Conservation (phyloP, 2,329 filamentous ascomycete genomes). For the Gnomoniopsis smithogilvyi region DNA sequence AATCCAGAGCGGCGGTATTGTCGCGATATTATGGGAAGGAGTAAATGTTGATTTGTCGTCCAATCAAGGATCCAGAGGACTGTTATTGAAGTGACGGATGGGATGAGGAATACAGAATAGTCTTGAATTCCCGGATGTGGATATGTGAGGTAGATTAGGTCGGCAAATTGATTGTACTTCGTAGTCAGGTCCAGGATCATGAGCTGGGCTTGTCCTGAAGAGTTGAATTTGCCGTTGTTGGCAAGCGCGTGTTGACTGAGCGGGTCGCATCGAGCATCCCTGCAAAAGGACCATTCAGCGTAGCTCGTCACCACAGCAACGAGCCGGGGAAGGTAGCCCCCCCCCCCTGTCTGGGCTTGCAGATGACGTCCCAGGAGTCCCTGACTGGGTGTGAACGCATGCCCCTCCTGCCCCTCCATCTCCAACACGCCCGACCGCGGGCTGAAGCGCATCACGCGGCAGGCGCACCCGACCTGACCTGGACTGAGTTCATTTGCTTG, state of each 20-base stretch:
- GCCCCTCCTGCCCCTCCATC: conserved; percentile 4
- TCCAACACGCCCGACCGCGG: background rate
- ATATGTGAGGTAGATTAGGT: too few species aligned
- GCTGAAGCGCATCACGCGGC: conserved; percentile 16
- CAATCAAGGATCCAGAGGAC: background rate
- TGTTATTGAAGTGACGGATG: too few species aligned
- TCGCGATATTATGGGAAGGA: background rate
- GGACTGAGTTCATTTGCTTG: background rate
- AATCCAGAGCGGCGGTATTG: conserved; percentile 15
- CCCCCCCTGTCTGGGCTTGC: conserved; percentile 4
- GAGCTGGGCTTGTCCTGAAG: background rate
- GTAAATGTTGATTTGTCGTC: background rate
- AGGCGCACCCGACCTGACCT: background rate
- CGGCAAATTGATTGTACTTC: too few species aligned
- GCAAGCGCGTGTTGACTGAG: conserved; percentile 6
- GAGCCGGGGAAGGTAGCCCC: background rate
- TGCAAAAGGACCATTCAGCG: background rate
- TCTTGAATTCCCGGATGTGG: too few species aligned
- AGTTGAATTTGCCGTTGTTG: background rate
- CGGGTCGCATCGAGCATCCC: background rate
- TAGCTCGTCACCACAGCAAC: conserved; percentile 4
- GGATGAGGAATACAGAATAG: too few species aligned
- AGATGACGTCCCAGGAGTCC: conserved; percentile 13
- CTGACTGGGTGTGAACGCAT: background rate
- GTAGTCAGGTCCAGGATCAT: background rate